These are phyloP conservation scores for Solanum tacnaense DNA, from an alignment of 257 asterid species.

Conservation along the genomic window DNA sequence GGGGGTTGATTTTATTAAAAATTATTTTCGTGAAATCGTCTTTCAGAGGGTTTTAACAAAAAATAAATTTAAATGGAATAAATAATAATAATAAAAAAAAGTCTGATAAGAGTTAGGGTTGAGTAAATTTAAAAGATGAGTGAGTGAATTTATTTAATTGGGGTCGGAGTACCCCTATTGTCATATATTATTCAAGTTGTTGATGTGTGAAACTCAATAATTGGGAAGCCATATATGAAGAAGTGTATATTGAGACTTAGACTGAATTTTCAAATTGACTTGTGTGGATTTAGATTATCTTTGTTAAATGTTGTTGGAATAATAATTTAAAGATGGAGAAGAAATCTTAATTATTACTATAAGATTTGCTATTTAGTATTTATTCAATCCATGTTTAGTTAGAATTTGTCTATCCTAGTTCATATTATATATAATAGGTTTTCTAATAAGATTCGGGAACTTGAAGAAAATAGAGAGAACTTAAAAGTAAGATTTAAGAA, in stretches of 20 bases:
- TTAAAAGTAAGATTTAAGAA: neutral
- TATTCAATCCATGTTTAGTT: no score
- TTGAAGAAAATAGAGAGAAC: neutral
- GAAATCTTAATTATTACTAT: accelerated
- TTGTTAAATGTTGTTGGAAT: neutral
- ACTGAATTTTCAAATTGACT: neutral
- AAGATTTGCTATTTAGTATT: neutral
- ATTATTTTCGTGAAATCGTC: neutral
- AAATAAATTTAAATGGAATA: no score
- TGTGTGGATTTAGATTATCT: neutral
- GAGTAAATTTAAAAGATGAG: accelerated
- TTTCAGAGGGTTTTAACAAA: neutral
- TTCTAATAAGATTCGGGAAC: neutral
- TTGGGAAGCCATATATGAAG: no score
- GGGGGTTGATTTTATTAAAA: neutral
- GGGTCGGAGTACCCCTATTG: neutral
- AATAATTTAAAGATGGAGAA: no score
- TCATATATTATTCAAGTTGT: no score
- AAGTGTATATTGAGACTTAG: no score
- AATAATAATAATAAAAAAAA: accelerated
- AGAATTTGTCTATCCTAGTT: neutral
- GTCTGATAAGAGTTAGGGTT: neutral
- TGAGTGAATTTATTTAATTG: neutral
- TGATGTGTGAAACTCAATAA: no score
- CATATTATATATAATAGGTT: neutral